Evolutionary conservation across 305 asterid species (phyloP), one percentile per base, ranked within the genome.

Genomic region (Fraxinus latifolia): DNA sequence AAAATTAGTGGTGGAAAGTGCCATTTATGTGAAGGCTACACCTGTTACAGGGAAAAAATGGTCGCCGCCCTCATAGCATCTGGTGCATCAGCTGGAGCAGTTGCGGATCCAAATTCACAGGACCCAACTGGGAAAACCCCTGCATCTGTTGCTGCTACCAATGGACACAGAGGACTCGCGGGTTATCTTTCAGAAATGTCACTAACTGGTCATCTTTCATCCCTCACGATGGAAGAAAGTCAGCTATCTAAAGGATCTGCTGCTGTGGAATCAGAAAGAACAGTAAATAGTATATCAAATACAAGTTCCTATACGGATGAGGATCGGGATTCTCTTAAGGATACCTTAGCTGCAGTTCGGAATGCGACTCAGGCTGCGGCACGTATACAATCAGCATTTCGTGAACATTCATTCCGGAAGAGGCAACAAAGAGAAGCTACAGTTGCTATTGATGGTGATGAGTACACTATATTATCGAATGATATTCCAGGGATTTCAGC

Each of bases 281-380:
- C 92, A n/a, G 39, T 94, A 55, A 88, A 87, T 83, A 87, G 90
- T 23, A 68, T 93, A 82, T 85, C 95, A 44, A 77, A 76, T 50
- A 82, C 82, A 39, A 83, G 84, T 85, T 83, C 91, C 79, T 79
- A 82, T 7, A 79, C 80, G 31, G 85, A 80, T 23, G 98, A 89
- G 84, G 98, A 96, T 88, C 88, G 90, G 82, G 90, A 80, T 84
- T 88, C 97, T 84, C 92, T 96, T 6, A 88, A 89, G 84, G 91
- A 90, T 81, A 87, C 93, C 36, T 88, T 96, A 84, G 93, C 92
- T 83, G 99, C 98, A 8, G 97, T 91, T 29, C 90, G 98, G 19
- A 94, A 89, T 86, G 97, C 98, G 55, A 83, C 98, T 78, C 93
- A 90, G 87, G 98, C 99, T 81, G 99, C 99, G 78, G 98, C 98